Percentiles rank a stretch among this genome's conserved stretches.
Evolutionary conservation across 2,329 filamentous ascomycete species (phyloP).

Genomic region (Fonsecaea pedrosoi): DNA sequence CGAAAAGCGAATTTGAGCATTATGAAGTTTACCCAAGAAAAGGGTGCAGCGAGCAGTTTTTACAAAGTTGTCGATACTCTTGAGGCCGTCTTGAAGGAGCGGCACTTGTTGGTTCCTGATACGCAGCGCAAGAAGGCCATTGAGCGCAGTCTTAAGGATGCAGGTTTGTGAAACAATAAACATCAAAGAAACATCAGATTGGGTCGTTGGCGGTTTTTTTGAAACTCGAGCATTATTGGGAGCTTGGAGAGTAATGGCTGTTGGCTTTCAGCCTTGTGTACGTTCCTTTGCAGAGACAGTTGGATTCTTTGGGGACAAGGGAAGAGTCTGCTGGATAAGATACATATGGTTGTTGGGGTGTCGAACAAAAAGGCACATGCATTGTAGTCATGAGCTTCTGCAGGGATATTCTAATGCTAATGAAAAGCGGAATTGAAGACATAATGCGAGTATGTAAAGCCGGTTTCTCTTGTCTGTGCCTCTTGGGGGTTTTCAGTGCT

Average conservation of each 20-base stretch:
- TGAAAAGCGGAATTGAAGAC: background rate
- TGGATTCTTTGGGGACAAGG: slow-evolving; percentile 18
- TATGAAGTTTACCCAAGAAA: slow-evolving; percentile 84
- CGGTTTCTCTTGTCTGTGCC: background rate
- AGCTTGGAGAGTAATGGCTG: slow-evolving; percentile 7
- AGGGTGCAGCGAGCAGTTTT: slow-evolving; percentile 90
- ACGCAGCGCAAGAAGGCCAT: slow-evolving; percentile 73
- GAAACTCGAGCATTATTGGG: slow-evolving; percentile 8
- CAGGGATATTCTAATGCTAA: slow-evolving; percentile 10
- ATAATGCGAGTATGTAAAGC: background rate
- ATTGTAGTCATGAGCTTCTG: slow-evolving; percentile 7
- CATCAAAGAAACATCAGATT: background rate
- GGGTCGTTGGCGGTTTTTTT: slow-evolving; percentile 14
- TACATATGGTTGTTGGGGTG: slow-evolving; percentile 13
- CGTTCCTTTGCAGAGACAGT: slow-evolving; percentile 28
- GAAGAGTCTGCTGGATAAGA: slow-evolving; percentile 19
- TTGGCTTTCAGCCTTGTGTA: slow-evolving; percentile 26
- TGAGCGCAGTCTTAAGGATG: slow-evolving; percentile 46
- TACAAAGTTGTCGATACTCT: slow-evolving; percentile 80
- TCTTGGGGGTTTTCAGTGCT: background rate
- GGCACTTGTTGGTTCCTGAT: slow-evolving; percentile 72
- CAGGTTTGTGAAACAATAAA: slow-evolving; percentile 32
- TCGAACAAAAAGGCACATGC: background rate
- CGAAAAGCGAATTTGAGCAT: slow-evolving; percentile 77
- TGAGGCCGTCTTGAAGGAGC: slow-evolving; percentile 69